Base-by-base conservation (phyloP, 306 rosid species). In the Acacia melanoxylon region DNA sequence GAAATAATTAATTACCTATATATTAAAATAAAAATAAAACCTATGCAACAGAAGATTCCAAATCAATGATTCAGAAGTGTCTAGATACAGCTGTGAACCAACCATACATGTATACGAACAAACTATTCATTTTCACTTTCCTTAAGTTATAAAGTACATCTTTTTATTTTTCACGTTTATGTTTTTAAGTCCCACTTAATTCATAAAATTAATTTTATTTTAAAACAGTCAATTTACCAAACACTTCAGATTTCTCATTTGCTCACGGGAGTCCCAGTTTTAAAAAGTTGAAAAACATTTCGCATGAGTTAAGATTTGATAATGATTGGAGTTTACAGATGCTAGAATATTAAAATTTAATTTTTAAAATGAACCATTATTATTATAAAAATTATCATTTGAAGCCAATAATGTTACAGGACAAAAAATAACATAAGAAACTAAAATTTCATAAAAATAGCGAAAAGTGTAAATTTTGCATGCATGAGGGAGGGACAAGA, bases 71-170 rank as follows among this genome's bases (percentile, higher is more conserved):
- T 75, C 78, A 75, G 68, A 75, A 66, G 87, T 54, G 90, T 85
- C 87, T 92, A 79, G 49, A 62, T 79, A 89, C 91, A 90, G 97
- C 93, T 92, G 94, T 87, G 86, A 88, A 68, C 86, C 90, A 88
- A 89, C 89, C 78, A 27, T 0, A 22, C 0, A 80, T 9, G 1
- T 77, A 61, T 78, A 13, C 58, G 74, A 68, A 74, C 77, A 82
- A 75, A n/a, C n/a, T n/a, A n/a, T n/a, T n/a, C n/a, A n/a, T n/a
- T n/a, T n/a, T n/a, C n/a, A n/a, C n/a, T n/a, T n/a, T n/a, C n/a
- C n/a, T n/a, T n/a, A n/a, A n/a, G n/a, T n/a, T n/a, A n/a, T n/a
- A n/a, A n/a, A n/a, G n/a, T n/a, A n/a, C n/a, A n/a, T n/a, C n/a
- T n/a, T n/a, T n/a, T n/a, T n/a, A n/a, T 10, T 59, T 59, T 24